Evolutionary conservation across 495 filamentous ascomycete species (phyloP).

Genomic region (Amorphotheca resinae): DNA sequence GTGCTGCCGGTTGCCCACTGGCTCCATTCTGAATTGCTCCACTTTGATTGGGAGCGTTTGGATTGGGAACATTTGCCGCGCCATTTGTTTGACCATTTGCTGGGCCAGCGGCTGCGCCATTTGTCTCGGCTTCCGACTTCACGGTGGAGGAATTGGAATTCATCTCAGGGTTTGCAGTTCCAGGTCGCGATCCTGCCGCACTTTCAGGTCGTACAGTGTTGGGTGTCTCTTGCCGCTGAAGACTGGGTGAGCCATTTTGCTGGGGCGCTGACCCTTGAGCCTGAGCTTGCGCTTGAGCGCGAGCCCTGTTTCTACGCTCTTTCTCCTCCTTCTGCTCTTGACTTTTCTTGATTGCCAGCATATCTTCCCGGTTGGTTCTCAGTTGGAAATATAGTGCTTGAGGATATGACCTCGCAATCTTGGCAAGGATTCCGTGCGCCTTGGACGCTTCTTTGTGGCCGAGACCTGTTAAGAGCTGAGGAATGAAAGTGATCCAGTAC

Average conservation of each 20-base stretch:
- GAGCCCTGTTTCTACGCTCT: constrained; percentile 30
- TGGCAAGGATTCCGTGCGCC: constrained; percentile 67
- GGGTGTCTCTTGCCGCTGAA: constrained; percentile 13
- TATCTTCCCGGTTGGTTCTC: constrained; percentile 88
- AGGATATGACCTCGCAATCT: constrained; percentile 89
- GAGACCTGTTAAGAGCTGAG: constrained; percentile 81
- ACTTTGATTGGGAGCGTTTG: constrained; percentile 25
- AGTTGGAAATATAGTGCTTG: constrained; percentile 93
- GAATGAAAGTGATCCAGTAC: constrained; percentile 99
- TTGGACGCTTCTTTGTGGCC: constrained; percentile 83
- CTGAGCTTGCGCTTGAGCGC: constrained; percentile 22
- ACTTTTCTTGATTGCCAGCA: constrained; percentile 78
- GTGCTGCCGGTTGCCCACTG: constrained; percentile 19
- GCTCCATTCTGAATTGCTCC: constrained; percentile 23
- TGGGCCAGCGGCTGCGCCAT: constrained; percentile 32
- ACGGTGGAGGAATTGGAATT: constrained; percentile 19
- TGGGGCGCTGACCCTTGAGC: constrained; percentile 28
- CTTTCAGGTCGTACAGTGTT: constrained; percentile 16
- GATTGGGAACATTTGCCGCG: constrained; percentile 26
- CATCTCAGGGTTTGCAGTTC: constrained; percentile 37
- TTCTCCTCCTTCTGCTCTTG: constrained; percentile 71
- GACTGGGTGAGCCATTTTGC: constrained; percentile 33
- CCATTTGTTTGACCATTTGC: constrained; percentile 8
- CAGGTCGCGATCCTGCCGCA: constrained; percentile 30
- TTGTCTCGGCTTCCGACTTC: constrained; percentile 29